Conservation (phyloP, 2,329 filamentous ascomycete genomes). For the Harringtonia aguacate region DNA sequence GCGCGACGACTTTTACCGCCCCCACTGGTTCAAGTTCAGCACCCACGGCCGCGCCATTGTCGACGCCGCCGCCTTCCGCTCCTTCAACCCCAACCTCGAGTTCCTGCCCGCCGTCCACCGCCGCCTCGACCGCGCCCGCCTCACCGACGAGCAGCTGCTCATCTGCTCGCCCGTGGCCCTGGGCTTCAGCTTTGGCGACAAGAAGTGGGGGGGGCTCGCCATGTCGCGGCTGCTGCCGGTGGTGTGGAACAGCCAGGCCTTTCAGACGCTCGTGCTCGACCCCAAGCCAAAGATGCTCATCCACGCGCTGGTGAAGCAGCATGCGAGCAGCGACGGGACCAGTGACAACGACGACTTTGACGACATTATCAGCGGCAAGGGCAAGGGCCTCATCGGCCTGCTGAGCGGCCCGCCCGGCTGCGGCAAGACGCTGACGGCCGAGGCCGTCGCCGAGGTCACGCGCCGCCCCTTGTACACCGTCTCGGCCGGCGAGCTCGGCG, state of each 20-base stretch:
- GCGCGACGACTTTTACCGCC: constrained; percentile 12
- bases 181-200: constrained; percentile 34
- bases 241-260: constrained; percentile 17
- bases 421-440: constrained; percentile 29
- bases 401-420: constrained; percentile 22
- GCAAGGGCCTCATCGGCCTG: constrained; percentile 14
- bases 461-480: constrained; percentile 24
- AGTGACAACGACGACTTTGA: constrained; percentile 5
- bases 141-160: constrained; percentile 22
- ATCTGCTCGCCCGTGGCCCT: constrained; percentile 22
- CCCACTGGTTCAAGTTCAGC: constrained; percentile 19
- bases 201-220: not conserved
- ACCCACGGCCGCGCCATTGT: constrained; percentile 26
- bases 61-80: constrained; percentile 25
- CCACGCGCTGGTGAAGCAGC: constrained; percentile 15
- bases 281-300: constrained; percentile 17
- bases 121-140: constrained; percentile 11
- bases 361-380: constrained; percentile 14
- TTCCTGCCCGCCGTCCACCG: constrained; percentile 14
- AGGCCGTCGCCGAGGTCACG: constrained; percentile 22
- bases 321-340: not conserved
- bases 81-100: constrained; percentile 19
- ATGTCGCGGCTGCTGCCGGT: constrained; percentile 8
- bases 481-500: constrained; percentile 15
- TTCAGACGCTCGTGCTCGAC: constrained; percentile 19